A percentile compares a stretch with the other conserved stretches of the same genome.
Evolutionary conservation across 805 yeast genomes (phyloP).

Genomic region (Wickerhamiella galacta): DNA sequence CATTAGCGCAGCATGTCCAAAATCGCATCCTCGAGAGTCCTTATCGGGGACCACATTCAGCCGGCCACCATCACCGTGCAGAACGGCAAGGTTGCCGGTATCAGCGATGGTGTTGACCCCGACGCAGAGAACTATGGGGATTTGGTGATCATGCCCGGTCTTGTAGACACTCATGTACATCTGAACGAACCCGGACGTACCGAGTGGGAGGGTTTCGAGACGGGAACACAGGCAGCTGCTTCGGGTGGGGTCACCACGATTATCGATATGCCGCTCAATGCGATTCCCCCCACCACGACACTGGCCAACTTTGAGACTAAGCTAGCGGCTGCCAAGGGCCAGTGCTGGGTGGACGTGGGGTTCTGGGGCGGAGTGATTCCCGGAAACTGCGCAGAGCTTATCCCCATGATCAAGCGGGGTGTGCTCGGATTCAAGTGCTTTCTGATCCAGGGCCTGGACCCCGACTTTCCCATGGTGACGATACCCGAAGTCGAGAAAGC

Average conservation of each 20-base stretch:
- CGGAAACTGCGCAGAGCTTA: slow-evolving; percentile 46
- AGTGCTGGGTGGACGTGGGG: slow-evolving; percentile 85
- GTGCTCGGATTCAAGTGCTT: slow-evolving; percentile 92
- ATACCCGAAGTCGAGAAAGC: slow-evolving; percentile 51
- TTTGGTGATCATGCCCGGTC: slow-evolving; percentile 62
- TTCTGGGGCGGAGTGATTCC: slow-evolving; percentile 97
- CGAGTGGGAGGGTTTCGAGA: slow-evolving; percentile 97
- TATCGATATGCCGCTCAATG: slow-evolving; percentile 90
- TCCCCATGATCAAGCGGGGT: slow-evolving; percentile 67
- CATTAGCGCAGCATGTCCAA: too few relatives aligned
- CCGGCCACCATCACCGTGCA: slow-evolving; percentile 20
- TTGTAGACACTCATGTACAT: slow-evolving; percentile 89
- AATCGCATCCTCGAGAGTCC: slow-evolving; percentile 13
- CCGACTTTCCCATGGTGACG: slow-evolving; percentile 76
- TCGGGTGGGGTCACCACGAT: slow-evolving; percentile 94
- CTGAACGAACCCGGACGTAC: slow-evolving; percentile 95
- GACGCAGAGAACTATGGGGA: slow-evolving; percentile 40
- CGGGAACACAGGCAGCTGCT: slow-evolving; percentile 89
- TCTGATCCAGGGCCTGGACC: slow-evolving; percentile 88
- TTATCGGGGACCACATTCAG: slow-evolving; percentile 12
- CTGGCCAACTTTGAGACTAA: slow-evolving; percentile 58
- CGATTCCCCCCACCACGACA: slow-evolving; percentile 89
- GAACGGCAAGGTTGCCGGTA: slow-evolving; percentile 42
- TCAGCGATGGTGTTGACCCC: slow-evolving; percentile 21
- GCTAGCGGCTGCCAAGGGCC: slow-evolving; percentile 58